A percentile compares a stretch with the other conserved stretches of the same genome.
Evolutionary conservation across 75 land plant genomes (phyloP).

Genomic region (Selaginella tamariscina): DNA sequence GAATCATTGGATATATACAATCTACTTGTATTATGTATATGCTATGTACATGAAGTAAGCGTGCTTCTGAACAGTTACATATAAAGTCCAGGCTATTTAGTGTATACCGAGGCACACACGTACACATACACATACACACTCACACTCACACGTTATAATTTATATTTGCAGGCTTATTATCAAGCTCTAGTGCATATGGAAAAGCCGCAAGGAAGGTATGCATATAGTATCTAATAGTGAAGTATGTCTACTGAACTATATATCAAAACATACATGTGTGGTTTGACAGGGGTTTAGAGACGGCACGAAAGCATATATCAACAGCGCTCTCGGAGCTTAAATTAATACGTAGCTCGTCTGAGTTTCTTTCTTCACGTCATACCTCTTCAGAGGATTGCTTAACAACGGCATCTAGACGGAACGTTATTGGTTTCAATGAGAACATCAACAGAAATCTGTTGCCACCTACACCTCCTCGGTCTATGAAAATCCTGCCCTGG

Average conservation of each 20-base stretch:
- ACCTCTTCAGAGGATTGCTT: not conserved
- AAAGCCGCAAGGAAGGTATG: constrained; percentile 88
- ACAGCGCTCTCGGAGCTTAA: constrained; percentile 61
- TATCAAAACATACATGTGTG: no score
- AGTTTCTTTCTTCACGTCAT: constrained; percentile 34
- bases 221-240: no score
- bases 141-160: no score
- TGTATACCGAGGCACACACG: no score
- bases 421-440: constrained; percentile 79
- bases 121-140: no score
- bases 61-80: no score
- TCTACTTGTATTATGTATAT: no score
- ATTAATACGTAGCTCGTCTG: constrained; percentile 38
- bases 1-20: no score
- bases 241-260: no score
- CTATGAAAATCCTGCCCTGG: constrained; percentile 70
- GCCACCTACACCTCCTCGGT: constrained; percentile 98
- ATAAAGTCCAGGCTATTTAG: no score
- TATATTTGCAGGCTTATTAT: constrained; percentile 46
- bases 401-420: constrained; percentile 72
- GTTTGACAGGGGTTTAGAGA: constrained; percentile 81
- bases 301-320: constrained; percentile 79
- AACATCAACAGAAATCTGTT: constrained; percentile 56
- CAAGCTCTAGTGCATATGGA: constrained; percentile 61
- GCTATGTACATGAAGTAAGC: no score